Evolutionary conservation across 139 green algal genomes (phyloP), one percentile per base, ranked within the genome.

Genomic region (Asterochloris sp.): DNA sequence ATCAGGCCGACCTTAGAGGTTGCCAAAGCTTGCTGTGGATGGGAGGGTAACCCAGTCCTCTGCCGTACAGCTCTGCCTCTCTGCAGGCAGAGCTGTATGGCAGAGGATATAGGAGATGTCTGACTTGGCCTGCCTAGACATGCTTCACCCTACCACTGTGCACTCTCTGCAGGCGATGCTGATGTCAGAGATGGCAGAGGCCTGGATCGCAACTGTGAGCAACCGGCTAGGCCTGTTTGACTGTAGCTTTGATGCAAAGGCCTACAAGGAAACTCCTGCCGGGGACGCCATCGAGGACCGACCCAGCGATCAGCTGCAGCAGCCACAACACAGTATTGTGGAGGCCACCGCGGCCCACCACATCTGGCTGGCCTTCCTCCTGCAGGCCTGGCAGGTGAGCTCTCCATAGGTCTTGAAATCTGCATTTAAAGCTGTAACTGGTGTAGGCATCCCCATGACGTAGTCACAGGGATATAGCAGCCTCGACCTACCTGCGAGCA

Each of bases 171-270:
- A 92, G 54, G 78, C 91, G 15, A 83, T 85, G 1, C 88, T 97
- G 13, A 82, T 94, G 24, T 81, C 71, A 6, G 85, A 90, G 27
- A 61, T 93, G 8, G 79, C 82, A 0, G 82, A 85, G n/a, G 91
- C 89, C 11, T 95, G 92, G 92, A 63, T 85, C 11, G 84, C 61
- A 74, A 93, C 88, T 0, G 79, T 90, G 0, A 84, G 92, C 23
- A 82, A 84, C 10, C 74, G 84, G 0, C 21, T 92, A 73, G 93
- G 93, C 14, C 86, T 97, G 13, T 97, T 96, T 80, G 79, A 80
- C 54, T 54, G 60, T 11, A 11, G 60, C 68, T 86, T 83, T 75
- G 67, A 85, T 68, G 38, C 77, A 54, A 28, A 71, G 28, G 68
- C 17, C 26, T 79, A 80, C 77, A 54, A 64, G 15, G 76, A 64